A percentile compares a stretch with the other conserved stretches of the same genome.
Evolutionary conservation across 2,329 filamentous ascomycete species (phyloP).

Genomic region (Trichoderma asperellum): DNA sequence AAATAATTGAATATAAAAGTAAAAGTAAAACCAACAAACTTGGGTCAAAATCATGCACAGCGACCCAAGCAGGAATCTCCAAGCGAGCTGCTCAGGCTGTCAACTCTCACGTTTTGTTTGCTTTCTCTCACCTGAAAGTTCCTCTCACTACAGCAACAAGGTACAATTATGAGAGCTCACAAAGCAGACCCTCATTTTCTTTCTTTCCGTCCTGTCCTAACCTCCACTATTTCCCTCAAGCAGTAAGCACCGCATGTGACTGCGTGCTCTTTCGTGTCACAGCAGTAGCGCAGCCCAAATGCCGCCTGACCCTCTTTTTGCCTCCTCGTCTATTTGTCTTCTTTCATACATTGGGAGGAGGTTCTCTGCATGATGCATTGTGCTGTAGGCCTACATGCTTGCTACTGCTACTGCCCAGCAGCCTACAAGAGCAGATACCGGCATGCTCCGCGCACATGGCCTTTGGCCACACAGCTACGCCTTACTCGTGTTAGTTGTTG

Average conservation of each 20-base stretch:
- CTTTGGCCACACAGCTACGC: not conserved
- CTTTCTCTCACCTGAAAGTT: not conserved
- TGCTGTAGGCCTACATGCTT: not conserved
- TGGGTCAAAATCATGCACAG: constrained; percentile 16
- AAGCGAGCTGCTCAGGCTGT: not conserved
- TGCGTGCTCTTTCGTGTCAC: constrained; percentile 26
- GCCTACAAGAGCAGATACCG: not conserved
- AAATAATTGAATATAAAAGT: not conserved
- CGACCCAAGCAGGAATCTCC: constrained; percentile 16
- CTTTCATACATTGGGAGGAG: not conserved
- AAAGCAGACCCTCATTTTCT: not conserved
- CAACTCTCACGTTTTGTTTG: constrained; percentile 14
- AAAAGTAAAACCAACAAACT: not conserved
- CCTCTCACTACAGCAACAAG: constrained; percentile 18
- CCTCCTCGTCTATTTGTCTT: not conserved
- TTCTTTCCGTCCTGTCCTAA: not conserved
- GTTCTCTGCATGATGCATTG: constrained; percentile 27
- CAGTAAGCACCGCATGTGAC: constrained; percentile 29
- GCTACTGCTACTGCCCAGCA: not conserved
- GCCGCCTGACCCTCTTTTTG: constrained; percentile 25
- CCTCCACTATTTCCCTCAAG: constrained; percentile 22
- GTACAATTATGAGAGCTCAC: constrained; percentile 6
- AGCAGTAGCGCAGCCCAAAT: constrained; percentile 26
- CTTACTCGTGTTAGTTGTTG: not conserved
- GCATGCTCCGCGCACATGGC: constrained; percentile 3